Evolutionary conservation across 1,139 yeast species (phyloP).

Genomic region (Diutina sp.): DNA sequence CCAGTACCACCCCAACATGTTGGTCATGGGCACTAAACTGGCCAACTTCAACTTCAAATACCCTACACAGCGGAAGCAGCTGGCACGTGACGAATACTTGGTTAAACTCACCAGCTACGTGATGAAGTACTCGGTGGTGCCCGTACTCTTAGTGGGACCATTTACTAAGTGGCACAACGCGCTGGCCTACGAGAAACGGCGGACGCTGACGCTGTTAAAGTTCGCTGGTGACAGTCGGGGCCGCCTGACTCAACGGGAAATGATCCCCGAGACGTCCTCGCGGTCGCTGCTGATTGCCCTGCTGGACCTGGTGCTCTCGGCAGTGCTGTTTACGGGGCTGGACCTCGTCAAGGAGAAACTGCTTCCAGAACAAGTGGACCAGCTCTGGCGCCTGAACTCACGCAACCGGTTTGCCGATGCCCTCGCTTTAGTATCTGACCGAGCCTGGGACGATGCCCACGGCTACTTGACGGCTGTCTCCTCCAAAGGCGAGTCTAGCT

Average conservation of each 20-base stretch:
- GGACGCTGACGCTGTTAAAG: background rate
- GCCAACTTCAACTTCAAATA: constrained; percentile 32
- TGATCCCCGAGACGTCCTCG: background rate
- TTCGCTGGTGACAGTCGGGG: background rate
- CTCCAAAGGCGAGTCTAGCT: background rate
- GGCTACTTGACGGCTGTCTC: background rate
- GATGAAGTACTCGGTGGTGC: constrained; percentile 27
- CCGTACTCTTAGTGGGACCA: constrained; percentile 25
- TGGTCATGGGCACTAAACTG: constrained; percentile 23
- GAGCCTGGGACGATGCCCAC: background rate
- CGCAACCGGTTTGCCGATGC: background rate
- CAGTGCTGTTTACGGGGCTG: background rate
- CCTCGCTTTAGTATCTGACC: background rate
- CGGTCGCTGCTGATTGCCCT: background rate
- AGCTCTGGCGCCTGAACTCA: background rate
- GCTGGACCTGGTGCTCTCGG: background rate
- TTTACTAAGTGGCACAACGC: background rate
- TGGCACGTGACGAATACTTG: constrained; percentile 10
- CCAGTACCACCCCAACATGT: constrained; percentile 29
- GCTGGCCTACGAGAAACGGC: background rate
- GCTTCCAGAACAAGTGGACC: background rate
- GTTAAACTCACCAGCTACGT: constrained; percentile 27
- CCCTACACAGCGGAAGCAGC: constrained; percentile 11
- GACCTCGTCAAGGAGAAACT: background rate
- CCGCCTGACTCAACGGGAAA: background rate